Conservation (phyloP, 1,284 basidiomycete species). For the Moniliophthora roreri region DNA sequence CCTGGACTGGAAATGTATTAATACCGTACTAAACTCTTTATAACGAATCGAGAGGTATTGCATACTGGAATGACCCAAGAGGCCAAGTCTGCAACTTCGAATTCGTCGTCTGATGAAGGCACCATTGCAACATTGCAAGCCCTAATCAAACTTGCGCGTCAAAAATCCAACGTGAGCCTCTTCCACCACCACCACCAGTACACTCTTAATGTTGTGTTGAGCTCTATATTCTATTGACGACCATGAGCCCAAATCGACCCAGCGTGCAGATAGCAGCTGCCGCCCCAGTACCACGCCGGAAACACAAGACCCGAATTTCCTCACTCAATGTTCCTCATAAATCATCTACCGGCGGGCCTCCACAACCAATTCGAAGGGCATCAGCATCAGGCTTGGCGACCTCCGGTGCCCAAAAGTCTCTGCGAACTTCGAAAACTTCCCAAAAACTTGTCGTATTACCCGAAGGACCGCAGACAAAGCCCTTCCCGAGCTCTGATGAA, state of each 20-base stretch:
- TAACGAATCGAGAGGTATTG: too few relatives aligned
- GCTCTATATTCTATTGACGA: too few relatives aligned
- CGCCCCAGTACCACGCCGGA: background rate
- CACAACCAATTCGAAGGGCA: conserved; percentile 14
- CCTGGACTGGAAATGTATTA: background rate
- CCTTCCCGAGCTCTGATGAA: conserved; percentile 56
- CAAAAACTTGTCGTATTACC: conserved; percentile 92
- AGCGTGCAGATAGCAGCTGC: background rate
- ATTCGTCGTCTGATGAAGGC: too few relatives aligned
- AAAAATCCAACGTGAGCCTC: too few relatives aligned
- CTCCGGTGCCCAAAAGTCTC: conserved; percentile 43
- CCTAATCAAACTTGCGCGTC: too few relatives aligned
- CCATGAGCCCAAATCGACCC: background rate
- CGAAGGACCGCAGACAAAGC: conserved; percentile 87
- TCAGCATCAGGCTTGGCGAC: conserved; percentile 36
- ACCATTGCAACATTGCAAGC: too few relatives aligned
- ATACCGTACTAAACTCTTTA: too few relatives aligned
- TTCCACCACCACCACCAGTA: background rate
- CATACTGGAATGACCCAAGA: too few relatives aligned
- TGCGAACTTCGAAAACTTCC: conserved; percentile 88
- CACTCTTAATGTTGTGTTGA: background rate
- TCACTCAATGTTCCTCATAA: conserved; percentile 6
- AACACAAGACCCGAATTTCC: conserved; percentile 6
- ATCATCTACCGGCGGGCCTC: background rate
- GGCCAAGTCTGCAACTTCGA: too few relatives aligned